Conservation (phyloP, 306 rosid genomes). For the Boehmeria nivea region DNA sequence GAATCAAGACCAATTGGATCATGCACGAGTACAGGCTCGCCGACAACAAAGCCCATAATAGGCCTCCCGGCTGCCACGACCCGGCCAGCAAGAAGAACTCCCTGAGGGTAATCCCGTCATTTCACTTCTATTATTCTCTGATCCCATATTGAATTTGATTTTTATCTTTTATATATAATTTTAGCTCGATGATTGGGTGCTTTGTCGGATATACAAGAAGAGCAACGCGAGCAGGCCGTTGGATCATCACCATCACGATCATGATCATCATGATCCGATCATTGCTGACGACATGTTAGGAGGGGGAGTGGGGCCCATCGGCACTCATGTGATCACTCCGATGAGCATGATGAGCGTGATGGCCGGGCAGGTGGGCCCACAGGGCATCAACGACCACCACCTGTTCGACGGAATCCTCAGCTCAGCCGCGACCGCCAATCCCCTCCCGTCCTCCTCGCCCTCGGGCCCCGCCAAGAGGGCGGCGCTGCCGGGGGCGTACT, state of each 20-base stretch:
- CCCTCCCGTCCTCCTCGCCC: constrained; percentile 16
- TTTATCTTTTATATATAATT: background rate
- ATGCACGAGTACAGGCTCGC: constrained; percentile 89
- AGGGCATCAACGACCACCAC: constrained; percentile 35
- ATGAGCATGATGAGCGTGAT: constrained; percentile 25
- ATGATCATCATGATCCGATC: constrained; percentile 18
- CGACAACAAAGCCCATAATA: constrained; percentile 58
- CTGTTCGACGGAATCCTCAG: constrained; percentile 42
- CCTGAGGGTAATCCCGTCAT: constrained; percentile 50
- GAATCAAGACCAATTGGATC: constrained; percentile 92
- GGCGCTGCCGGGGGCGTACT: constrained; percentile 38
- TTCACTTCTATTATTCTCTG: too few relatives aligned
- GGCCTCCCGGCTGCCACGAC: constrained; percentile 70
- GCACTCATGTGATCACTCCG: constrained; percentile 1
- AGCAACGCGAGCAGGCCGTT: constrained; percentile 49
- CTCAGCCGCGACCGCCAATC: background rate
- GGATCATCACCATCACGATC: constrained; percentile 59
- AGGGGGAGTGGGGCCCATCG: constrained; percentile 30
- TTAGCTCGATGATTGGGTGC: constrained; percentile 92
- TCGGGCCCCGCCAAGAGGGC: constrained; percentile 39
- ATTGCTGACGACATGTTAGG: constrained; percentile 41
- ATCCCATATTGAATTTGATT: background rate
- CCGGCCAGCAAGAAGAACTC: constrained; percentile 85
- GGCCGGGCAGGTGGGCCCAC: constrained; percentile 10
- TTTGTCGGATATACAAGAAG: constrained; percentile 94